Percentiles rank a stretch among this genome's conserved stretches.
phyloP scores from a whole-genome alignment of 2,329 filamentous ascomycete species.

The Cladosporium sp. region DNA sequence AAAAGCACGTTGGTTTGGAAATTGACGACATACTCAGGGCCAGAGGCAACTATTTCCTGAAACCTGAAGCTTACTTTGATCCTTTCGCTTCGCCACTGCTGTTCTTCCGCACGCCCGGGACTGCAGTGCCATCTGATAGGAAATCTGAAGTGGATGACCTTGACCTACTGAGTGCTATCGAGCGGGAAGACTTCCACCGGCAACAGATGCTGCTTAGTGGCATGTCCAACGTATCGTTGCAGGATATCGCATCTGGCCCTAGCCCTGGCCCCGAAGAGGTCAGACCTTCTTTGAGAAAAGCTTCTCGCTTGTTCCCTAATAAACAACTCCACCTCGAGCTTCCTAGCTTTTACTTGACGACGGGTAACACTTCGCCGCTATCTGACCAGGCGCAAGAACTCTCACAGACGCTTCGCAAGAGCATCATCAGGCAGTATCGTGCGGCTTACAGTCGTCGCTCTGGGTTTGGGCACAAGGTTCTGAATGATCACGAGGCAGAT shows the following conservation, averaged over 20 bases:
- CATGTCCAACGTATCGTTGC: constrained; percentile 16
- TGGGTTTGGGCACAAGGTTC: constrained; percentile 24
- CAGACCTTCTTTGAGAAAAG: constrained; percentile 24
- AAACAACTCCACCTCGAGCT: constrained; percentile 41
- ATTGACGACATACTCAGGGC: constrained; percentile 34
- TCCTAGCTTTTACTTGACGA: constrained; percentile 43
- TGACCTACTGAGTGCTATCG: constrained; percentile 30
- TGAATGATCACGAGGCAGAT: constrained; percentile 24
- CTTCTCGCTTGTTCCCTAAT: constrained; percentile 45
- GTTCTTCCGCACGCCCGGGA: constrained; percentile 50
- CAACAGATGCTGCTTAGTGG: constrained; percentile 28
- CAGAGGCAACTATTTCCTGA: constrained; percentile 43
- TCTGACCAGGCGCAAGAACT: constrained; percentile 45
- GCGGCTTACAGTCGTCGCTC: not conserved
- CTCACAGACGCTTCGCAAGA: constrained; percentile 40
- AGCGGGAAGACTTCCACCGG: constrained; percentile 32
- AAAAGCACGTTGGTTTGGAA: not conserved
- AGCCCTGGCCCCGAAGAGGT: not conserved
- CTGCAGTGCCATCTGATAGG: constrained; percentile 20
- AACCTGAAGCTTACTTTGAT: constrained; percentile 48
- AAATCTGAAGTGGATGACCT: constrained; percentile 34
- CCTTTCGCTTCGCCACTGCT: constrained; percentile 52
- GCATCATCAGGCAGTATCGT: constrained; percentile 36
- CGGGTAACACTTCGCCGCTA: constrained; percentile 41
- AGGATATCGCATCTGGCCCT: not conserved